Conservation (phyloP, 352 stramenopile genomes). For the Bremia lactucae region DNA sequence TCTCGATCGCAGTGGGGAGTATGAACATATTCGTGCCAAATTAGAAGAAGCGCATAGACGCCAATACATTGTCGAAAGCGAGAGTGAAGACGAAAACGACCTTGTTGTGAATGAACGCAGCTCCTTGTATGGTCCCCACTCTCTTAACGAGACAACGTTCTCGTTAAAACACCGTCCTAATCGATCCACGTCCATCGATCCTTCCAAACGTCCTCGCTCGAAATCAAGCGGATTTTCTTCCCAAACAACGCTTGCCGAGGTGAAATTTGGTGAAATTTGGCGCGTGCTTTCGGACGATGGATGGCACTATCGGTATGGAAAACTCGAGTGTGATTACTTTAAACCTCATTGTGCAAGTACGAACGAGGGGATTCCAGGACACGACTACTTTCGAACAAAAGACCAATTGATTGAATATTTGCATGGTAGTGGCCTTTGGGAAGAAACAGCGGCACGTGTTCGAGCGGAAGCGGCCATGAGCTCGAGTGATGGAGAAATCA, state of each 20-base stretch:
- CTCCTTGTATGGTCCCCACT: not conserved
- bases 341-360: conserved; percentile 33
- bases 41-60: conserved; percentile 30
- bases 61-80: conserved; percentile 3
- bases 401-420: conserved; percentile 37
- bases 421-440: conserved; percentile 39
- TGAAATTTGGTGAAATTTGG: conserved; percentile 65
- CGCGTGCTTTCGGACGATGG: conserved; percentile 29
- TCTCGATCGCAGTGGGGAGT: conserved; percentile 23
- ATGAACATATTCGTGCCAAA: conserved; percentile 31
- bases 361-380: conserved; percentile 20
- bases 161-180: not conserved
- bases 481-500: conserved; percentile 21
- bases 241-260: conserved; percentile 19
- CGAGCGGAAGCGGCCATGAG: conserved; percentile 22
- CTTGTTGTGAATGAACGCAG: no score
- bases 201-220: conserved; percentile 10
- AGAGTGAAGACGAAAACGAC: conserved; percentile 16
- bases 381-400: conserved; percentile 47
- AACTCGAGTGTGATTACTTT: conserved; percentile 64
- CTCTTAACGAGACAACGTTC: not conserved
- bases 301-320: conserved; percentile 33
- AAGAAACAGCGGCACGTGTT: conserved; percentile 30
- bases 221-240: conserved; percentile 18
- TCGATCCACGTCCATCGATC: conserved; percentile 6